phyloP scores from a whole-genome alignment of 2,329 filamentous ascomycete species.

The Pseudocercospora fuligena region DNA sequence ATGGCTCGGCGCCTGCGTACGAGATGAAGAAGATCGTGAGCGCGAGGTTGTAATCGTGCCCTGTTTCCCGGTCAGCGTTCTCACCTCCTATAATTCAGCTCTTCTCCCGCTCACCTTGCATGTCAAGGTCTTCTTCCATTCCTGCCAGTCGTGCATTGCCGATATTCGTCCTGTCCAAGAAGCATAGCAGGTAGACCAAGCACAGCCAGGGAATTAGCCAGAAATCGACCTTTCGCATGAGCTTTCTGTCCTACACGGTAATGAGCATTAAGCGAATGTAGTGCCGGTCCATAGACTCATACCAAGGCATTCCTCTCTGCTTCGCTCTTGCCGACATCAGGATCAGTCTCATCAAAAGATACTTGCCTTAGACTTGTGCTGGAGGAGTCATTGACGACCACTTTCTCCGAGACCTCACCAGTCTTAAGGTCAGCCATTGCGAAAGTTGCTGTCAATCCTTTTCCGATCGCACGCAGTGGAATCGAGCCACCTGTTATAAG shows the following conservation, averaged over 20 bases:
- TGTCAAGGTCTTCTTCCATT: slow-evolving; percentile 61
- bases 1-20: slow-evolving; percentile 76
- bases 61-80: slow-evolving; percentile 24
- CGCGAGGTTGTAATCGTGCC: slow-evolving; percentile 71
- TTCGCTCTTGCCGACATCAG: slow-evolving; percentile 21
- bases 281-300: not conserved
- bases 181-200: slow-evolving; percentile 62
- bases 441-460: not conserved
- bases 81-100: not conserved
- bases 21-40: slow-evolving; percentile 87
- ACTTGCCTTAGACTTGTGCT: slow-evolving; percentile 12
- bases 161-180: slow-evolving; percentile 28
- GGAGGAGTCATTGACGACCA: slow-evolving; percentile 8
- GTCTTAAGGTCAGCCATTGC: slow-evolving; percentile 17
- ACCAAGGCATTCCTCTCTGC: slow-evolving; percentile 16
- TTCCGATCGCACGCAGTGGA: not conserved
- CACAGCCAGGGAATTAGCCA: slow-evolving; percentile 58
- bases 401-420: slow-evolving; percentile 8
- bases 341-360: slow-evolving; percentile 6
- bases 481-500: not conserved
- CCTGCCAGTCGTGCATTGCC: slow-evolving; percentile 67
- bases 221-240: slow-evolving; percentile 57
- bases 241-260: slow-evolving; percentile 49
- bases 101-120: slow-evolving; percentile 48
- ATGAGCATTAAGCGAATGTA: not conserved